Conservation (phyloP, 192 early-diverging fungal species). For the Entomortierella beljakovae region DNA sequence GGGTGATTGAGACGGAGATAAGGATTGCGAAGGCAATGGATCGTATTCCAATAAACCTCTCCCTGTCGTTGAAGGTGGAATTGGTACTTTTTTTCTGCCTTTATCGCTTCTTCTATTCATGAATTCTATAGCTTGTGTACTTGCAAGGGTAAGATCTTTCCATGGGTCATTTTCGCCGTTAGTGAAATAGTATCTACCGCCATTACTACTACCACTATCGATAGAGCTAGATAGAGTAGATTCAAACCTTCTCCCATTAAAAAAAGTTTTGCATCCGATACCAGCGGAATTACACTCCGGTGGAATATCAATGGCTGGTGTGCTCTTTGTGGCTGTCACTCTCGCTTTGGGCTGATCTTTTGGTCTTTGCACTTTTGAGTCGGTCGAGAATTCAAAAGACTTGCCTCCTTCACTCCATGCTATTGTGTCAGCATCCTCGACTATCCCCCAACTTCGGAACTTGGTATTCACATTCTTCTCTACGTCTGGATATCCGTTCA, state of each 20-base stretch:
- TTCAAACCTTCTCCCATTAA: background rate
- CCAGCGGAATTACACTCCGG: too few species aligned
- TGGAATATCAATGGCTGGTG: background rate
- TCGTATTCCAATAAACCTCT: too few species aligned
- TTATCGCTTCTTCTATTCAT: conserved; percentile 1
- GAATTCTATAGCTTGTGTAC: conserved; percentile 15
- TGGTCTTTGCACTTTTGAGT: too few species aligned
- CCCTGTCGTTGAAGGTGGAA: background rate
- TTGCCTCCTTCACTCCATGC: background rate
- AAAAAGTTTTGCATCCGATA: too few species aligned
- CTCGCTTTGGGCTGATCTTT: too few species aligned
- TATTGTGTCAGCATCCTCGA: background rate
- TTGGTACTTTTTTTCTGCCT: background rate
- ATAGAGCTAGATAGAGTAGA: background rate
- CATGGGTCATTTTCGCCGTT: conserved; percentile 76
- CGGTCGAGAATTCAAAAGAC: background rate
- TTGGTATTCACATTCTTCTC: conserved; percentile 43
- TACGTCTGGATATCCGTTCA: conserved; percentile 35
- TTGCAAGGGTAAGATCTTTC: conserved; percentile 62
- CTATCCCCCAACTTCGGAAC: conserved; percentile 44
- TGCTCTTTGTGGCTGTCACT: too few species aligned
- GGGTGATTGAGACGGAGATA: too few species aligned
- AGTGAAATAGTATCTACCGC: conserved; percentile 70
- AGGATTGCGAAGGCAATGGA: background rate
- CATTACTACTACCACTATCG: background rate